Base-by-base conservation (phyloP, 202 grass and related monocot species). In the Sporobolus alterniflorus region DNA sequence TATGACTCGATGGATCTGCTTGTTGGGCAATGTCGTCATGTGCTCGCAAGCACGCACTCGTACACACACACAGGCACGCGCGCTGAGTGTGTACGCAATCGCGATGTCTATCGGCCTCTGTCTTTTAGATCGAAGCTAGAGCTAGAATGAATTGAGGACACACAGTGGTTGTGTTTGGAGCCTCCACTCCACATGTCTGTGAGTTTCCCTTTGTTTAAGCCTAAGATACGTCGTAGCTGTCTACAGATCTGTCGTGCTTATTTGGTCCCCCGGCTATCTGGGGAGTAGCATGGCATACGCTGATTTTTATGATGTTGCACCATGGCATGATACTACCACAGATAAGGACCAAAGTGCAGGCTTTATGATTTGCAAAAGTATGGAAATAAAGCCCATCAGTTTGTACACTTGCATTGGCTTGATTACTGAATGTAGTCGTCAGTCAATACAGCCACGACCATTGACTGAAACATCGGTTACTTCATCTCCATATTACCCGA, bases 251-350 rank as follows among this genome's bases (percentile, higher is more conserved):
- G n/a, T n/a, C 62, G 32, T 82, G 72, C 72, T 80, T 22, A 31
- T 52, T 86, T 77, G 88, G 88, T 87, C 88, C 79, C 83, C 88
- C 28, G 75, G 79, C 84, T 90, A 90, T 83, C 74, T 54, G 13
- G 63, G 34, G 41, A 57, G 22, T 83, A 86, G 88, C 79, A 83
- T 83, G 88, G 86, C 84, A 75, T 87, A 62, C 88, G 57, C 88
- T 65, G 88, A 90, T 83, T 90, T 90, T 83, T 86, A 83, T 90
- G 84, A 31, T 77, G 41, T 90, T 73, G 73, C 83, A 90, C 36
- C 29, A 20, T 31, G 11, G 42, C 68, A 64, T 87, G 88, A 89
- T 77, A 72, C 75, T 32, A 28, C n/a, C 31, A 52, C 70, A 83
- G 74, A 88, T 82, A 28, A 85, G 82, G 72, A 21, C 73, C 82